Evolutionary conservation across 192 early-diverging fungal species (phyloP).

Genomic region (Entrophospora sp.): DNA sequence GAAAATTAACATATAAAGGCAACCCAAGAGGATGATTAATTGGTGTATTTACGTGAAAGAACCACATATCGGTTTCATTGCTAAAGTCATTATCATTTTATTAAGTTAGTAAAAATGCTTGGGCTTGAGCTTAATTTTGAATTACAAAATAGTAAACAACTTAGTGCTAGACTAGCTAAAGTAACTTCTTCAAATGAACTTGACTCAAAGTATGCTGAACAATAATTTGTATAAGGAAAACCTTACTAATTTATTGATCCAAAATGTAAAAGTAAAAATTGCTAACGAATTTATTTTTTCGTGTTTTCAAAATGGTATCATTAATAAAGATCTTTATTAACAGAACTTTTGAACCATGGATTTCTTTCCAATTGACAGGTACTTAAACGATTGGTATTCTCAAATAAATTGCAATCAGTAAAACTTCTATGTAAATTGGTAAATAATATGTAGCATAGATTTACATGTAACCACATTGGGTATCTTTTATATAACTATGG

Average conservation of each 20-base stretch:
- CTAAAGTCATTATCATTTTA: not conserved
- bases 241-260: not conserved
- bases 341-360: constrained; percentile 89
- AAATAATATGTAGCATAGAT: constrained; percentile 68
- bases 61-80: too few relatives aligned
- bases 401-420: constrained; percentile 69
- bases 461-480: constrained; percentile 86
- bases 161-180: not conserved
- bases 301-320: not conserved
- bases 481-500: constrained; percentile 89
- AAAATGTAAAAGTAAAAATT: not conserved
- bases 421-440: constrained; percentile 85
- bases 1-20: too few relatives aligned
- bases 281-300: not conserved
- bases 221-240: not conserved
- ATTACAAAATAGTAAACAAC: not conserved
- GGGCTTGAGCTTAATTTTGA: not conserved
- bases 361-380: constrained; percentile 92
- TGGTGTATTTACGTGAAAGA: too few relatives aligned
- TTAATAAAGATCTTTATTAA: constrained; percentile 64
- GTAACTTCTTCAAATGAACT: not conserved
- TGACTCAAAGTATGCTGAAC: not conserved
- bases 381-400: constrained; percentile 78
- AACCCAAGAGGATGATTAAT: too few relatives aligned
- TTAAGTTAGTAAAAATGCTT: not conserved